Percentiles rank a stretch among this genome's conserved stretches.
These are phyloP conservation scores for Urochloa ruziziensis DNA, from an alignment of 176 grass and related monocot species.

Conservation along the genomic window DNA sequence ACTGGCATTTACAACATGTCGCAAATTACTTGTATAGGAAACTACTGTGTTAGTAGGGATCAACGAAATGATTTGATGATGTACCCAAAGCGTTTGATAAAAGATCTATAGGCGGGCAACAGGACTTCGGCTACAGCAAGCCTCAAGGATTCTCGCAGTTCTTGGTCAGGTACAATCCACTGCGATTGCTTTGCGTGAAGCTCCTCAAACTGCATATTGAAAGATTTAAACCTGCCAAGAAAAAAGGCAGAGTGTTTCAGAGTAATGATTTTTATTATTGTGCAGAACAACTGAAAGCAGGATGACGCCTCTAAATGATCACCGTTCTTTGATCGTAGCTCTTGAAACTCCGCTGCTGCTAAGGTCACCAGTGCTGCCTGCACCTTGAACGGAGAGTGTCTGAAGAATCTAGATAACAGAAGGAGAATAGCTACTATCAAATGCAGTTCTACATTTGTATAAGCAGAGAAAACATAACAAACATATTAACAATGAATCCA, in stretches of 20 bases:
- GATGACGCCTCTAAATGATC: background rate
- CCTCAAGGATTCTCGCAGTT: slow-evolving; percentile 87
- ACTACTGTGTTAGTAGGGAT: background rate
- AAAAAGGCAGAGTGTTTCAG: background rate
- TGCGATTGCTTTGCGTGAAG: slow-evolving; percentile 82
- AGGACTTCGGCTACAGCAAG: slow-evolving; percentile 89
- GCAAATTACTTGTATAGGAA: background rate
- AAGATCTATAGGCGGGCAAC: slow-evolving; percentile 89
- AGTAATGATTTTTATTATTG: background rate
- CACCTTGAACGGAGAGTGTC: slow-evolving; percentile 85
- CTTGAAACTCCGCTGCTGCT: slow-evolving; percentile 80
- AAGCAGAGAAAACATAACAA: background rate
- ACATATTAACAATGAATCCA: background rate
- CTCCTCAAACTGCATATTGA: slow-evolving; percentile 94
- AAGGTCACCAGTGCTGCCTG: slow-evolving; percentile 53
- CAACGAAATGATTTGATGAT: slow-evolving; percentile 6
- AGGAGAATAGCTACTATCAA: slow-evolving; percentile 18
- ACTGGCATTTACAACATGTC: background rate
- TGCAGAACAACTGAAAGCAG: background rate
- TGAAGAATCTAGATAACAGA: slow-evolving; percentile 75
- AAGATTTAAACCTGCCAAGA: slow-evolving; percentile 76
- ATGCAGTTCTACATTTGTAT: background rate
- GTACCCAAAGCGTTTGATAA: slow-evolving; percentile 89
- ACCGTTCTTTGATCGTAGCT: slow-evolving; percentile 84
- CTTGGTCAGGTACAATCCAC: slow-evolving; percentile 88